These are phyloP conservation scores for Globisporangium nodosum DNA, from an alignment of 352 stramenopile species.

Conservation along the genomic window DNA sequence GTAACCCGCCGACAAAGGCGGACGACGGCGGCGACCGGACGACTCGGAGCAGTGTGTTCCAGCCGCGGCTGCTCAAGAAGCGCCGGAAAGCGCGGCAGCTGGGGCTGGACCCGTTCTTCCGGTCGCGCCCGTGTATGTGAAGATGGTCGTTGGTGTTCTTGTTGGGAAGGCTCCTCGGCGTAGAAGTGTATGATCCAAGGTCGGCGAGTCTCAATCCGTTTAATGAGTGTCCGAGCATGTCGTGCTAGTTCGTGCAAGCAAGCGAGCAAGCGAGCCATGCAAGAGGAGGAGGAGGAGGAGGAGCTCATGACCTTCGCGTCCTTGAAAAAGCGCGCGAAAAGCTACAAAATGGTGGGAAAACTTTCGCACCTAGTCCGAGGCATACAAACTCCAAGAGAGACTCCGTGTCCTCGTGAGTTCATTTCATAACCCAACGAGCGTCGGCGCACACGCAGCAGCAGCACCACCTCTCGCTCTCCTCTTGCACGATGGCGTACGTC, in stretches of 20 bases:
- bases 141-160: not conserved
- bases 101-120: constrained; percentile 11
- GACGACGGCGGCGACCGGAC: not conserved
- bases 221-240: too few species aligned
- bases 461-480: not conserved
- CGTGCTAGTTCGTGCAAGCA: too few species aligned
- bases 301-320: too few species aligned
- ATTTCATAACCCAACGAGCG: not conserved
- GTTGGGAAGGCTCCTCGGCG: not conserved
- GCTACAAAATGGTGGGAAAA: too few species aligned
- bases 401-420: not conserved
- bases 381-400: not conserved
- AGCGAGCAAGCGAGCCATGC: too few species aligned
- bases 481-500: constrained; percentile 72
- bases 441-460: not conserved
- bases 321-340: too few species aligned
- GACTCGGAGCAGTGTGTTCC: constrained; percentile 3
- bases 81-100: constrained; percentile 13
- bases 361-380: not conserved
- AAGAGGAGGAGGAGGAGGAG: too few species aligned
- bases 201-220: not conserved
- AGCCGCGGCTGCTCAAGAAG: constrained; percentile 13
- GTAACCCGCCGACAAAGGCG: not conserved
- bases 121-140: constrained; percentile 8
- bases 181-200: not conserved